phyloP scores from a whole-genome alignment of 306 rosid genomes.

The Lagenaria siceraria region DNA sequence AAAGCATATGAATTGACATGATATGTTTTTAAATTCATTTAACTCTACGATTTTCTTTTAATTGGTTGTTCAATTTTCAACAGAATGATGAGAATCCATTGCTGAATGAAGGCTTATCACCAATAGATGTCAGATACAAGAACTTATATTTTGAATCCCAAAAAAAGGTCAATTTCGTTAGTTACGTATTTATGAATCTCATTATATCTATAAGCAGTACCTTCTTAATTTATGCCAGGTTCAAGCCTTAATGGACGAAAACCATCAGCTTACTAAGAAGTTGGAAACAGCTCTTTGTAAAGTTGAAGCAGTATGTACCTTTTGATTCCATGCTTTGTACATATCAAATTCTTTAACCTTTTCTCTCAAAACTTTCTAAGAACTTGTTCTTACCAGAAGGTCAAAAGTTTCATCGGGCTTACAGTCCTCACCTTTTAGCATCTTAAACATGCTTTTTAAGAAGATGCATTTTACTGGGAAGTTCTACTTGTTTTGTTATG shows the following conservation, averaged over 20 bases:
- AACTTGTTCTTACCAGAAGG: too few relatives aligned
- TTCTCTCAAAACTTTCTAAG: too few relatives aligned
- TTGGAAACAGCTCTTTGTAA: constrained; percentile 40
- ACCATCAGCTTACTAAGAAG: constrained; percentile 29
- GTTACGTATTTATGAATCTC: background rate
- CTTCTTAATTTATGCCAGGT: constrained; percentile 20
- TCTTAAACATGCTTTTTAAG: too few relatives aligned
- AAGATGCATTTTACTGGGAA: too few relatives aligned
- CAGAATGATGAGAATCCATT: constrained; percentile 22
- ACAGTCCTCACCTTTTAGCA: too few relatives aligned
- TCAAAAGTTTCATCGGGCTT: too few relatives aligned
- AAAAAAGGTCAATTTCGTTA: constrained; percentile 35
- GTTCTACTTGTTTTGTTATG: too few relatives aligned
- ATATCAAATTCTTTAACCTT: too few relatives aligned
- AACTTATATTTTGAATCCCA: constrained; percentile 39
- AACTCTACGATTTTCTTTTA: background rate
- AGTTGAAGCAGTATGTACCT: constrained; percentile 50
- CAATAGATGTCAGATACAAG: constrained; percentile 14
- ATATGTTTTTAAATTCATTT: background rate
- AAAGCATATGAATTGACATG: background rate
- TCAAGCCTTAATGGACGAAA: constrained; percentile 36
- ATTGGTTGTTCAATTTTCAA: constrained; percentile 4
- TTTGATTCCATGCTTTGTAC: background rate
- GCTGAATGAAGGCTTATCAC: constrained; percentile 15
- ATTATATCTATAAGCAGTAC: background rate